These are phyloP conservation scores for Trichoderma cornu-damae DNA, from an alignment of 2,329 filamentous ascomycete species.

Conservation along the genomic window DNA sequence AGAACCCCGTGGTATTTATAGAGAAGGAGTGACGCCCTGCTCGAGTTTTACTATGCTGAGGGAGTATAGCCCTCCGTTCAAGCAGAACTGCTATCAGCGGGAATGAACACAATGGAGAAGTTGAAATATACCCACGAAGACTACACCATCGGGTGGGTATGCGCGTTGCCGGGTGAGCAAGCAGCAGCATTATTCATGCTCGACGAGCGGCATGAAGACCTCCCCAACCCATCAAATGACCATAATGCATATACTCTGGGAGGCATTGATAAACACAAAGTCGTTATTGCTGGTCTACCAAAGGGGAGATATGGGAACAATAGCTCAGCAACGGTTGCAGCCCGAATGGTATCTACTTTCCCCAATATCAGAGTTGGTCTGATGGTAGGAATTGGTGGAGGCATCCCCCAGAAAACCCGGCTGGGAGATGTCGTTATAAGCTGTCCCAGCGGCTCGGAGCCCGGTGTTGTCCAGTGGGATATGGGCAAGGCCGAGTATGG, in stretches of 20 bases:
- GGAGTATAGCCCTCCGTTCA: not conserved
- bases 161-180: constrained; percentile 23
- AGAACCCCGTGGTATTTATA: not conserved
- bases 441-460: not conserved
- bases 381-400: constrained; percentile 25
- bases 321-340: constrained; percentile 30
- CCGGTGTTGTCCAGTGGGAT: constrained; percentile 21
- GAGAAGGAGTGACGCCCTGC: not conserved
- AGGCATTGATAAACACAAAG: constrained; percentile 27
- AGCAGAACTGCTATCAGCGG: not conserved
- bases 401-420: constrained; percentile 19
- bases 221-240: constrained; percentile 12
- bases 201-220: constrained; percentile 20
- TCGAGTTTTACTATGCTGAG: not conserved
- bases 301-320: constrained; percentile 29
- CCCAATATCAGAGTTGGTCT: constrained; percentile 23
- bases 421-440: constrained; percentile 25
- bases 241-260: constrained; percentile 26
- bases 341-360: constrained; percentile 32
- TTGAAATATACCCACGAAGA: constrained; percentile 1
- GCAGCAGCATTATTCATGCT: constrained; percentile 23
- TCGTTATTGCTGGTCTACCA: constrained; percentile 31
- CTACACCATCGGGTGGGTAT: constrained; percentile 28
- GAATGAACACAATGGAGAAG: not conserved
- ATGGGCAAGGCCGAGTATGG: constrained; percentile 12